Conservation (phyloP, 805 yeast genomes). For the Wickerhamiella vanderwaltii region DNA sequence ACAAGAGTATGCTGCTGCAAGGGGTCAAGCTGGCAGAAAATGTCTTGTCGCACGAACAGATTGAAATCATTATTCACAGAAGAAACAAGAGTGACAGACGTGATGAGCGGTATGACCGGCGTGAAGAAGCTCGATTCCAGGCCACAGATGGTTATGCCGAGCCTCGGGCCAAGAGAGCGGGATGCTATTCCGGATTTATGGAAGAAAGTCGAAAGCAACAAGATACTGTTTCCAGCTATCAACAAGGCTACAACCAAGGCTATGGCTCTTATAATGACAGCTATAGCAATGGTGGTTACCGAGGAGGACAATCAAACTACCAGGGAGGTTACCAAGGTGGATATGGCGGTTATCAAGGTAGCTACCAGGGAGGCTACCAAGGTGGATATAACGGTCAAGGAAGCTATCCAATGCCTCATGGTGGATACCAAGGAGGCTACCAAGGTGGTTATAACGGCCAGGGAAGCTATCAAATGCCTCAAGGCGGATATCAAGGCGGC, state of each 20-base stretch:
- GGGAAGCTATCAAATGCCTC: constrained; percentile 5
- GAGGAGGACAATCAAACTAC: not conserved
- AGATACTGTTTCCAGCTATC: not conserved
- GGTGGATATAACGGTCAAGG: not conserved
- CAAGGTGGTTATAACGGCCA: not conserved
- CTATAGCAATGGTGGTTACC: not conserved
- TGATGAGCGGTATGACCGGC: constrained; percentile 22
- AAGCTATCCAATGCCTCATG: constrained; percentile 4
- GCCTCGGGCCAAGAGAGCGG: constrained; percentile 16
- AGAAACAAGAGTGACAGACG: constrained; percentile 25
- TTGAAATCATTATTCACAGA: constrained; percentile 37
- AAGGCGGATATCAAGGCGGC: constrained; percentile 20
- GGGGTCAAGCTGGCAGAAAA: constrained; percentile 58
- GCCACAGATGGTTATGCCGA: constrained; percentile 17
- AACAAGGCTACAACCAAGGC: not conserved
- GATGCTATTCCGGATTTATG: constrained; percentile 19
- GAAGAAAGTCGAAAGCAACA: not conserved
- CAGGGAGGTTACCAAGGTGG: not conserved
- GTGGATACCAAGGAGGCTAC: not conserved
- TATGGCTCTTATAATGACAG: not conserved
- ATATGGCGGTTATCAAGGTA: not conserved
- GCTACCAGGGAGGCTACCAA: not conserved
- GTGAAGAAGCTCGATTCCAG: constrained; percentile 18
- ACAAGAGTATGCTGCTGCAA: constrained; percentile 73
- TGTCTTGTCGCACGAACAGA: constrained; percentile 57